Base-by-base conservation (phyloP, 306 rosid genomes). In the Cicer judaicum region DNA sequence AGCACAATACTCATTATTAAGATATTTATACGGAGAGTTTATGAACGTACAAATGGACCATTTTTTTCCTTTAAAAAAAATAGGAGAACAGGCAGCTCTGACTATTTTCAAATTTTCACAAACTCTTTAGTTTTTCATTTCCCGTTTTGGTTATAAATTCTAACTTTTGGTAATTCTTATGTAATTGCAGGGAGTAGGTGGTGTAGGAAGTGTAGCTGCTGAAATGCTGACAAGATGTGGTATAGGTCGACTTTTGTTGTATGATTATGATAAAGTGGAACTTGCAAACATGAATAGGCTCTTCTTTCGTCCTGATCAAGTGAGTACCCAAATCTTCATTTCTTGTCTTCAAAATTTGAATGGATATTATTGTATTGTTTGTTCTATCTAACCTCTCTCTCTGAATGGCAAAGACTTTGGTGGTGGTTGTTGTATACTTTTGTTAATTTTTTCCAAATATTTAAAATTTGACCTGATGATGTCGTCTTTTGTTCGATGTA, bases 141-240 rank as follows among this genome's bases (percentile, higher is more conserved):
- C 63, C n/a, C 4, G 14, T 67, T 55, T 64, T 24, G 70, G 74
- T 40, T 42, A 55, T 39, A 65, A 47, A 40, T 72, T 74, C 34
- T 67, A 41, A 50, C 60, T 19, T 52, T 73, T 69, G 5, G 43
- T 74, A 48, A 15, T 72, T 75, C 10, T 83, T 76, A n/a, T 57
- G 64, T 72, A 68, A 74, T 64, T 80, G 57, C 86, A 94, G 99
- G 99, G 99, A 68, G 55, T 94, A 41, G 99, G 99, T 13, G 98
- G 99, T 56, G 98, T 94, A 19, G 99, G 98, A 84, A 94, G 99
- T 72, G 99, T 94, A 78, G 98, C 99, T 14, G 97, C 98, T 76
- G 98, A 94, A 87, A 94, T 92, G 99, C 86, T 92, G 53, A 94
- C 96, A 53, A 90, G 99, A 85, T 94, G 99, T 63, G 99, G 99